Base-by-base conservation (phyloP, 2,329 filamentous ascomycete genomes). In the Fusarium abutilonis region DNA sequence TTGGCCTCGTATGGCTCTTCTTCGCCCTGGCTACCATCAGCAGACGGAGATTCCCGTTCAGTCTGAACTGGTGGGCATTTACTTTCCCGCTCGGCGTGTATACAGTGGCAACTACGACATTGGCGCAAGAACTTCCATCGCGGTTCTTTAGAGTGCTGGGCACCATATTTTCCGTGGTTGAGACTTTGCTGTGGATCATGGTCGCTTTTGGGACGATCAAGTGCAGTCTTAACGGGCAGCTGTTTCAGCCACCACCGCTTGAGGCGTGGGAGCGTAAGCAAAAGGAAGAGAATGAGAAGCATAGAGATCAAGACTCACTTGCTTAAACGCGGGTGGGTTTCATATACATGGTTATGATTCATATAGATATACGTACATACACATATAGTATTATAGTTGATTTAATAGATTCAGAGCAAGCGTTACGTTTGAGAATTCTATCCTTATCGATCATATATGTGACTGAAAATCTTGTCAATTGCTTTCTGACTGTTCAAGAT, bases 21-120 rank as follows among this genome's bases (percentile, higher is more conserved):
- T 73, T 76, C 56, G 75, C 75, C 3, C 15, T 74, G 26, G 63
- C 69, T 13, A 68, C 66, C 19, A 71, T 76, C 39, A 60, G 56
- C 9, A 68, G 65, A 15, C 68, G 66, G 42, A 64, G 48, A 19
- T 72, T 76, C 29, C 73, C 74, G 7, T 77, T 77, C 58, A 77
- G 75, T 48, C 70, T 77, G 54, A 73, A 74, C 28, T 78, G 76
- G 74, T 77, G 76, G 76, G 74, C 73, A 0, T 76, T 77, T 44
- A 75, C 74, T 14, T 78, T 78, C 43, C 75, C 76, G 0, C 63
- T 78, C 11, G 75, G 76, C 6, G 75, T 76, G 2, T 74, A 72
- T 17, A 64, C 74, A 3, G 69, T 67, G 26, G 70, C 71, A 7
- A 75, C 75, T 1, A 65, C 65, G 3, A 55, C 68, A 21, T 46